Evolutionary conservation across 2,329 filamentous ascomycete genomes (phyloP).

Genomic region (Trematosphaeria pertusa): DNA sequence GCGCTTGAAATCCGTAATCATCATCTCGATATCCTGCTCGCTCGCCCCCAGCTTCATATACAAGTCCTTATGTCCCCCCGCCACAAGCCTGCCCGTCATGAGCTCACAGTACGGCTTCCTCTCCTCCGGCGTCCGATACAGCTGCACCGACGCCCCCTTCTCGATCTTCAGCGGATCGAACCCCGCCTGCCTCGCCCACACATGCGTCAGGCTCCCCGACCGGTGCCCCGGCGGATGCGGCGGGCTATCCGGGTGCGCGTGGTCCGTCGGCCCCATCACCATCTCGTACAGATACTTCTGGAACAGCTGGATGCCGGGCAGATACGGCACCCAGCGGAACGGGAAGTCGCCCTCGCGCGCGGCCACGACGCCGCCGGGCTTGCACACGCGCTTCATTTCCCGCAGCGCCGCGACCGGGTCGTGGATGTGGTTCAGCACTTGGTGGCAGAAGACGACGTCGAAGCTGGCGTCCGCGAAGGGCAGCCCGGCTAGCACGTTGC

Average conservation of each 20-base stretch:
- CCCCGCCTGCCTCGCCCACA: conserved; percentile 31
- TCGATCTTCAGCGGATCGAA: conserved; percentile 22
- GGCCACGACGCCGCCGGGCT: conserved; percentile 56
- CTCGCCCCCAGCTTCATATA: conserved; percentile 36
- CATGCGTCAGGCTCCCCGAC: conserved; percentile 29
- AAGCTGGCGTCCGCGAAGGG: conserved; percentile 55
- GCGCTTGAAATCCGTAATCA: conserved; percentile 40
- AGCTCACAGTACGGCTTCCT: conserved; percentile 30
- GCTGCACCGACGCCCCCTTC: conserved; percentile 14
- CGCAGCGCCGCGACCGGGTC: conserved; percentile 55
- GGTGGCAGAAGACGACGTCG: conserved; percentile 62
- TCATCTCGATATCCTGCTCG: conserved; percentile 40
- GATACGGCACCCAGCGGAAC: conserved; percentile 24
- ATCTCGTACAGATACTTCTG: conserved; percentile 44
- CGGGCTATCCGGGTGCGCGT: conserved; percentile 13
- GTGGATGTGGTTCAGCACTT: conserved; percentile 60
- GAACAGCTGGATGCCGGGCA: conserved; percentile 23
- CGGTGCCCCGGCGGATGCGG: conserved; percentile 28
- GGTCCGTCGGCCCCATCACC: conserved; percentile 29
- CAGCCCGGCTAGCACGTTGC: conserved; percentile 47
- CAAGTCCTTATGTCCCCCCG: conserved; percentile 29
- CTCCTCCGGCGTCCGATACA: conserved; percentile 22
- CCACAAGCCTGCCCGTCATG: conserved; percentile 19
- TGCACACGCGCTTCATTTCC: conserved; percentile 61
- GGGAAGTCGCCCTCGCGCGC: conserved; percentile 26